These are phyloP conservation scores for Caulochytrium protostelioides DNA, from an alignment of 371 early-diverging fungal species.

Conservation along the genomic window DNA sequence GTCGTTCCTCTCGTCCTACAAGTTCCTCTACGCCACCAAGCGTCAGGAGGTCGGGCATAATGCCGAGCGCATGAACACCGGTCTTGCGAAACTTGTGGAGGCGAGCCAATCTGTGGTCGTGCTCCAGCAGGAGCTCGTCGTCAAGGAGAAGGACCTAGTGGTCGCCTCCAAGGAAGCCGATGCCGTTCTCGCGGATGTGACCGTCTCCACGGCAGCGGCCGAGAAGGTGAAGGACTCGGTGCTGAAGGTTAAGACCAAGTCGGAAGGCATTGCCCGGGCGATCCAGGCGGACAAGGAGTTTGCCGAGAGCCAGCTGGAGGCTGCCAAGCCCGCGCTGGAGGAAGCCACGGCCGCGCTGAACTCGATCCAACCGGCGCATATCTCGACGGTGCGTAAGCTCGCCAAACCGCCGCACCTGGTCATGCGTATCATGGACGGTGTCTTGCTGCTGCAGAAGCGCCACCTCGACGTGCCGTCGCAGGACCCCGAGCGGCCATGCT, in stretches of 20 bases:
- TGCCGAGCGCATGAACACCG: constrained; percentile 37
- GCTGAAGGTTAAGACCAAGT: constrained; percentile 34
- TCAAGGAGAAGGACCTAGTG: constrained; percentile 36
- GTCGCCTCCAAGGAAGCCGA: constrained; percentile 35
- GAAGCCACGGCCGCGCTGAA: constrained; percentile 34
- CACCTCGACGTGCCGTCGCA: constrained; percentile 22
- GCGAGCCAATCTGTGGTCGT: constrained; percentile 32
- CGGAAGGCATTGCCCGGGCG: constrained; percentile 31
- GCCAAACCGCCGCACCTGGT: constrained; percentile 41
- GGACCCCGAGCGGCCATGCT: constrained; percentile 34
- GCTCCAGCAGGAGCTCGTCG: constrained; percentile 32
- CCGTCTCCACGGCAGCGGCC: constrained; percentile 26
- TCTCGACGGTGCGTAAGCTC: constrained; percentile 34
- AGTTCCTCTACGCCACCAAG: constrained; percentile 21
- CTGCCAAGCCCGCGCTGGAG: constrained; percentile 37
- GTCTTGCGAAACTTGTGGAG: constrained; percentile 33
- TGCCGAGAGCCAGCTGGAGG: constrained; percentile 34
- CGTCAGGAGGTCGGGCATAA: constrained; percentile 25
- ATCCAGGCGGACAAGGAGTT: constrained; percentile 33
- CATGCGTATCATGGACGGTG: constrained; percentile 44
- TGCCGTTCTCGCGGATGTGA: constrained; percentile 31
- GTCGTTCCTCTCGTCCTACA: constrained; percentile 33
- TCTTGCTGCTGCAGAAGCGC: constrained; percentile 27
- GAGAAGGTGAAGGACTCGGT: constrained; percentile 39
- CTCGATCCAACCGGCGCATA: constrained; percentile 39